Evolutionary conservation across 805 yeast species (phyloP).

Genomic region (Candida methanosorbosa): DNA sequence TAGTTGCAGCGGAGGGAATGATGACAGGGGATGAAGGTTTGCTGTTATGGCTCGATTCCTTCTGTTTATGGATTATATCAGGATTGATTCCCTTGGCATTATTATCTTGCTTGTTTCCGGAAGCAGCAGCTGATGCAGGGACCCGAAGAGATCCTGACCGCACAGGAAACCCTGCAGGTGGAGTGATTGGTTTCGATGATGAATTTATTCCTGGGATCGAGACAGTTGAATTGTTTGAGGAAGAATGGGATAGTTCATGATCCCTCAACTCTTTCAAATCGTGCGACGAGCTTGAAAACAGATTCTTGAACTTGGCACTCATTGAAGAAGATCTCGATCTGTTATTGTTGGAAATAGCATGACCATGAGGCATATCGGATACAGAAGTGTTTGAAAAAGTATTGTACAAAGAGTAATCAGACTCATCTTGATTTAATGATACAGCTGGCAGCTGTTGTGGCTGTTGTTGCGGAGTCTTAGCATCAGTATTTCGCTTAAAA

Average conservation of each 20-base stretch:
- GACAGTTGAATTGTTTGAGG: background rate
- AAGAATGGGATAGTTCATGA: background rate
- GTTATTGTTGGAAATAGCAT: conserved; percentile 3
- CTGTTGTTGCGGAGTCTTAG: background rate
- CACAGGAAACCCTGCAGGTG: too few species aligned
- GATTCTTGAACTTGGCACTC: conserved; percentile 20
- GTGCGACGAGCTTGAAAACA: conserved; percentile 14
- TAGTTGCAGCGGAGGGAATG: background rate
- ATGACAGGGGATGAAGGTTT: background rate
- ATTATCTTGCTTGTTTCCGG: background rate
- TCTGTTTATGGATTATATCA: conserved; percentile 2
- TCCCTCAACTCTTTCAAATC: background rate
- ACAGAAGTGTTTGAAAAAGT: conserved; percentile 13
- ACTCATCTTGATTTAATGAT: conserved; percentile 8
- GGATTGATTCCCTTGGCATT: conserved; percentile 1
- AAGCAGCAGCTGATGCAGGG: conserved; percentile 1
- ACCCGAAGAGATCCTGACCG: too few species aligned
- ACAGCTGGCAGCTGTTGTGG: background rate
- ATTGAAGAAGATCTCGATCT: conserved; percentile 20
- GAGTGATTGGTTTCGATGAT: background rate
- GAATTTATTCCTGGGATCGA: background rate
- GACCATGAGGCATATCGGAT: conserved; percentile 8
- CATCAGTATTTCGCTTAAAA: too few species aligned
- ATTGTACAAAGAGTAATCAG: conserved; percentile 16
- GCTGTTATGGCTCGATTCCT: too few species aligned